Percentiles rank a stretch among this genome's conserved stretches.
Evolutionary conservation across 257 asterid genomes (phyloP).

Genomic region (Hygrophila difformis): DNA sequence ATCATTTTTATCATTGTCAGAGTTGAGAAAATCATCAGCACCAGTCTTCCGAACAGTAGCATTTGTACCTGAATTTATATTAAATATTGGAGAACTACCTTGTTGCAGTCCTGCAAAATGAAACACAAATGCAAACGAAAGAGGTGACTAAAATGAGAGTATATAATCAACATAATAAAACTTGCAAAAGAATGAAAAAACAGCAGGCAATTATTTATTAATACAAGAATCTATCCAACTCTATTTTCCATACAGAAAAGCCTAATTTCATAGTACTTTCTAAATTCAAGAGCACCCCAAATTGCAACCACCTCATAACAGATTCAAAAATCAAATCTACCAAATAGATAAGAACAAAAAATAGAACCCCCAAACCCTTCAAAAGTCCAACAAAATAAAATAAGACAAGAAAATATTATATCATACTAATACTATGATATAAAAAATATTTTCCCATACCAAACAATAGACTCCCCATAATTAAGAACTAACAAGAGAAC

Average conservation of each 20-base stretch:
- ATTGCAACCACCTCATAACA: conserved; percentile 16
- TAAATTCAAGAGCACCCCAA: conserved; percentile 12
- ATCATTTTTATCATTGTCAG: conserved; percentile 95
- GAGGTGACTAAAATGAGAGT: no score
- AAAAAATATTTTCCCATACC: no score
- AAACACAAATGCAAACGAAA: conserved; percentile 3
- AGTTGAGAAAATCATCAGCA: conserved; percentile 88
- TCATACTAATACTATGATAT: no score
- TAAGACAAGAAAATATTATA: no score
- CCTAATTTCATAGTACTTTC: no score
- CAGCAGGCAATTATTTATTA: conserved; percentile 10
- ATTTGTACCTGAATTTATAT: conserved; percentile 40
- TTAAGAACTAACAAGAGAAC: no score
- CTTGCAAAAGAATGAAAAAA: conserved; percentile 1
- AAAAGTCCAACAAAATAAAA: no score
- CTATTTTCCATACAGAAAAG: no score
- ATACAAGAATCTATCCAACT: conserved; percentile 1
- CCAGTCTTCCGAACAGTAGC: conserved; percentile 62
- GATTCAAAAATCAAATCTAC: conserved; percentile 20
- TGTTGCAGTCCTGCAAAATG: conserved; percentile 47
- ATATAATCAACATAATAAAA: no score
- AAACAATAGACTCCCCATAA: no score
- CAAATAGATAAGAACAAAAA: conserved; percentile 17
- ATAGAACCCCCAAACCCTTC: not conserved
- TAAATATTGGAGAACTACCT: conserved; percentile 64